Base-by-base conservation (phyloP, 2,329 filamentous ascomycete species). In the Phyllosticta citribraziliensis region DNA sequence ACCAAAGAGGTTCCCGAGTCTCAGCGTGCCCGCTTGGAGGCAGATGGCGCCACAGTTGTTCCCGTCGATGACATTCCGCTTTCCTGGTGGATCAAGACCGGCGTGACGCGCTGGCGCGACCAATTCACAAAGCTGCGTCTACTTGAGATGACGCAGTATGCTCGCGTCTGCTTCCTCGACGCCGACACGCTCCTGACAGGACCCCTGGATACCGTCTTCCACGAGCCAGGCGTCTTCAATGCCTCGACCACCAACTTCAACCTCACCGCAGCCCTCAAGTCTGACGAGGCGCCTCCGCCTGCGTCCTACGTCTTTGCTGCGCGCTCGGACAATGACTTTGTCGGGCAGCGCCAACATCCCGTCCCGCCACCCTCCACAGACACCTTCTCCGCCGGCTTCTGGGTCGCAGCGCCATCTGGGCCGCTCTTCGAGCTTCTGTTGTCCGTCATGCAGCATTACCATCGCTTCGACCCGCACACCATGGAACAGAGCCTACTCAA, bases 401-500 rank as follows among this genome's bases (percentile, higher is more conserved):
- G 75, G 67, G 62, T 79, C 3, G 67, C 73, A 2, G 68, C 71
- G 5, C 77, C 77, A 0, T 75, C 73, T 12, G 60, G 62, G 1
- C 67, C 73, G 55, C 62, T 79, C 3, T 78, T 72, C 64, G 63
- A 71, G 2, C 74, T 77, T 62, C 72, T 77, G 24, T 63, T 74
- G 56, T 68, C 66, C n/a, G 67, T 78, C 25, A 70, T 75, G 60
- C 60, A 64, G 14, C 66, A 72, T 27, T 68, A 67, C n/a, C 67
- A 69, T 25, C 70, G 72, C 14, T 78, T 78, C 64, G 68, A 75
- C 52, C 69, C 73, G 0, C 67, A 67, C 20, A 72, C 70, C 17
- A 74, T 74, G 64, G 76, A 78, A 63, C 77, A 79, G 65, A 73
- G 73, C 62, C 65, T 79, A 25, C 66, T 78, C 19, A 78, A 78